Conservation (phyloP, 495 filamentous ascomycete genomes). For the Aspergillus heteromorphus region DNA sequence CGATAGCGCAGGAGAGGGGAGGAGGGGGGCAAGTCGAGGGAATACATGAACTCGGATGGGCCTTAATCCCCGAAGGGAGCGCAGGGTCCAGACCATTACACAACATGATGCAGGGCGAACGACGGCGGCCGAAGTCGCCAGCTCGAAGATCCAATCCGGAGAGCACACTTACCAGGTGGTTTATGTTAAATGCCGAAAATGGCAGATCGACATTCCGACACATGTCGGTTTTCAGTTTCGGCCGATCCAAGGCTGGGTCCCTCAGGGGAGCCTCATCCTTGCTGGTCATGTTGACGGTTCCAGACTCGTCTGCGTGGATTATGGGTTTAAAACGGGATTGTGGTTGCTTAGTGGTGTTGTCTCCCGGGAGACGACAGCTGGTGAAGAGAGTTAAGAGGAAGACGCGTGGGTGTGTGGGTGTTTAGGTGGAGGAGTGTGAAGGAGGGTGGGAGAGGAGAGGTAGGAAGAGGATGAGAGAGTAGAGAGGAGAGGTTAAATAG, state of each 20-base stretch:
- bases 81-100: background rate
- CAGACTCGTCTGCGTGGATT: background rate
- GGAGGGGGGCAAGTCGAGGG: background rate
- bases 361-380: too few species aligned
- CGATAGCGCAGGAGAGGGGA: background rate
- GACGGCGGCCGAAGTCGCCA: background rate
- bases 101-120: background rate
- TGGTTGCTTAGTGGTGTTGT: too few species aligned
- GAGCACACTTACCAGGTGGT: slow-evolving; percentile 22
- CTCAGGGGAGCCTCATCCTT: background rate
- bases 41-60: background rate
- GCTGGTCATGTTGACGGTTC: background rate
- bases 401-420: too few species aligned
- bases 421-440: background rate
- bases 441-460: background rate
- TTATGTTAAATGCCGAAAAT: slow-evolving; percentile 17
- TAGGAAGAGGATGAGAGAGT: background rate
- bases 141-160: background rate
- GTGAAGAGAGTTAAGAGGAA: too few species aligned
- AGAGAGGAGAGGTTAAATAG: background rate
- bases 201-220: slow-evolving; percentile 27
- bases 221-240: slow-evolving; percentile 17
- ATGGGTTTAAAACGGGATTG: too few species aligned
- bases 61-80: background rate
- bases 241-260: slow-evolving; percentile 22